phyloP scores from a whole-genome alignment of 1,284 basidiomycete species.

The Cutaneotrichosporon dermatis region DNA sequence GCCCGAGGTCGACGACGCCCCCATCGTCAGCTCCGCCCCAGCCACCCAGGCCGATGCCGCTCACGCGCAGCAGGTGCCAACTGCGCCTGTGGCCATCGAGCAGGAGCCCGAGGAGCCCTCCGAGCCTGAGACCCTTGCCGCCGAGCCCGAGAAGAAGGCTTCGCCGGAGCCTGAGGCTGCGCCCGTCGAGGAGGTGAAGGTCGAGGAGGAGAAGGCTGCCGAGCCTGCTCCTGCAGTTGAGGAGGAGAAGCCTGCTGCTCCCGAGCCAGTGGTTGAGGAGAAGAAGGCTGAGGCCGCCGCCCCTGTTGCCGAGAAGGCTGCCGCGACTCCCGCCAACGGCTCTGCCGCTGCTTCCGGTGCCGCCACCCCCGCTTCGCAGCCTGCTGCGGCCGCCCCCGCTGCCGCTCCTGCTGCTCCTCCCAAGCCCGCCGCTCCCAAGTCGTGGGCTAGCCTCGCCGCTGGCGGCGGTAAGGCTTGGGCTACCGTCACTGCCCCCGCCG shows the following conservation, averaged over 20 bases:
- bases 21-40: slow-evolving; percentile 26
- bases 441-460: slow-evolving; percentile 88
- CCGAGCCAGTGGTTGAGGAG: slow-evolving; percentile 17
- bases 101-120: slow-evolving; percentile 28
- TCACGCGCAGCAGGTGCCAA: slow-evolving; percentile 25
- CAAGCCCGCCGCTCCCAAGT: slow-evolving; percentile 63
- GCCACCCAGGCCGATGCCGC: slow-evolving; percentile 24
- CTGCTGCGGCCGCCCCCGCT: slow-evolving; percentile 25
- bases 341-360: slow-evolving; percentile 23
- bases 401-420: slow-evolving; percentile 49
- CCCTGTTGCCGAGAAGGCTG: slow-evolving; percentile 44
- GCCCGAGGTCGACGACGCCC: slow-evolving; percentile 29
- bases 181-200: slow-evolving; percentile 5
- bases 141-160: slow-evolving; percentile 22
- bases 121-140: slow-evolving; percentile 7
- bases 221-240: slow-evolving; percentile 16
- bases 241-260: slow-evolving; percentile 17
- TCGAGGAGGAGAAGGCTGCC: slow-evolving; percentile 4
- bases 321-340: slow-evolving; percentile 32
- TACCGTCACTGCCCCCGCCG: slow-evolving; percentile 43
- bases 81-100: slow-evolving; percentile 33
- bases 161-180: slow-evolving; percentile 3
- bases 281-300: slow-evolving; percentile 25
- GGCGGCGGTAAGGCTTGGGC: slow-evolving; percentile 62
- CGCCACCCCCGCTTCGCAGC: slow-evolving; percentile 33